These are phyloP conservation scores for Mallotus repandus DNA, from an alignment of 441 rosid species.

Conservation along the genomic window DNA sequence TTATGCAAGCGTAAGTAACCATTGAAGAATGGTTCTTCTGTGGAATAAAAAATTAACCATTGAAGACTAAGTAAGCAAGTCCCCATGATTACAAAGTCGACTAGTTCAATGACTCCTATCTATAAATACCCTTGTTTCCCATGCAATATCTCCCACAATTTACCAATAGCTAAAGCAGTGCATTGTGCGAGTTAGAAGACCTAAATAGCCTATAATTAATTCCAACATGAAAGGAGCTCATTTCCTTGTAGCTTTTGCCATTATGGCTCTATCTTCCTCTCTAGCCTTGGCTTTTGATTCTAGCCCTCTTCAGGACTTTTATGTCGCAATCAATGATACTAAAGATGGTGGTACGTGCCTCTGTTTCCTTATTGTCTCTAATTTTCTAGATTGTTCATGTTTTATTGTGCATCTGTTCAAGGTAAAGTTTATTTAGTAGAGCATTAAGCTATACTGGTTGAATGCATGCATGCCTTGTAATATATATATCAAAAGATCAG, in stretches of 20 bases:
- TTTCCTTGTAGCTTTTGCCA: background rate
- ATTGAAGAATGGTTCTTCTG: background rate
- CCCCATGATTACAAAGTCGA: too few relatives aligned
- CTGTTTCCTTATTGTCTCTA: background rate
- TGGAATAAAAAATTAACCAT: too few relatives aligned
- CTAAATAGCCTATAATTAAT: too few relatives aligned
- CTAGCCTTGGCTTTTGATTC: background rate
- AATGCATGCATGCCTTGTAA: too few relatives aligned
- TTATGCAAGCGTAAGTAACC: background rate
- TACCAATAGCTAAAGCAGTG: background rate
- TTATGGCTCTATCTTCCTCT: background rate
- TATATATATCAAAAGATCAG: too few relatives aligned
- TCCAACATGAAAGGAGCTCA: background rate
- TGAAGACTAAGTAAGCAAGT: background rate
- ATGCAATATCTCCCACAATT: background rate
- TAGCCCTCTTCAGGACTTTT: background rate
- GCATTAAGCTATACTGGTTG: too few relatives aligned
- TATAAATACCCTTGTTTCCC: too few relatives aligned
- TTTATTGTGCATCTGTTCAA: background rate
- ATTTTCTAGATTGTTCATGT: background rate
- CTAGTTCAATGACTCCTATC: too few relatives aligned
- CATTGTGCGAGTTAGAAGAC: too few relatives aligned
- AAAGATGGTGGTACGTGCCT: background rate
- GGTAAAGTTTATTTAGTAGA: too few relatives aligned
- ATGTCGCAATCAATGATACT: background rate